phyloP scores from a whole-genome alignment of 495 filamentous ascomycete genomes.

The Daldinia bambusicola region DNA sequence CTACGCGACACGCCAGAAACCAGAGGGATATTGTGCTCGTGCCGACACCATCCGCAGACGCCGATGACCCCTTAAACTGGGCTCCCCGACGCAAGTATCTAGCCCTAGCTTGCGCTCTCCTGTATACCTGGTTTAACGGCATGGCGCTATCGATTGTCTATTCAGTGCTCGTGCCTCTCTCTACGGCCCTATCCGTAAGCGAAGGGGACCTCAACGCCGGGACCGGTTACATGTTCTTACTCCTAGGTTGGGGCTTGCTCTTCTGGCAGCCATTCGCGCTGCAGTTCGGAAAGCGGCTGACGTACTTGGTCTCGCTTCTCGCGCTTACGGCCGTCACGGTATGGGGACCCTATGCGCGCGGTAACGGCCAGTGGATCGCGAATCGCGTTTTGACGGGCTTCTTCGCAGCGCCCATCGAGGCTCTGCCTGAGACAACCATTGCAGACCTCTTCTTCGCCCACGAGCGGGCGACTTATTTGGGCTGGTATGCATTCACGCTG shows the following conservation, averaged over 20 bases:
- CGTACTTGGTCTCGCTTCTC: slow-evolving; percentile 68
- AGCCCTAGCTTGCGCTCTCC: slow-evolving; percentile 58
- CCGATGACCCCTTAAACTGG: slow-evolving; percentile 73
- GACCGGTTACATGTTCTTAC: slow-evolving; percentile 71
- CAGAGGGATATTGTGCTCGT: slow-evolving; percentile 67
- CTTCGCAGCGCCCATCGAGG: slow-evolving; percentile 73
- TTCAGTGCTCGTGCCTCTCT: slow-evolving; percentile 68
- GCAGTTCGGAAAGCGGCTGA: slow-evolving; percentile 73
- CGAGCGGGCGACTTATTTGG: slow-evolving; percentile 72
- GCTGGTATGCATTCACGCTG: slow-evolving; percentile 70
- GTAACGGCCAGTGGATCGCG: slow-evolving; percentile 72
- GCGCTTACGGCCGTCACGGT: slow-evolving; percentile 57
- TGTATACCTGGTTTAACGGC: slow-evolving; percentile 70
- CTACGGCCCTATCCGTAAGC: slow-evolving; percentile 64
- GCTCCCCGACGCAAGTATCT: slow-evolving; percentile 64
- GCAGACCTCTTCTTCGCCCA: slow-evolving; percentile 76
- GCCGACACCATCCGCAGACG: slow-evolving; percentile 66
- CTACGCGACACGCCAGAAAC: slow-evolving; percentile 55
- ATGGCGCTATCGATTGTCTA: slow-evolving; percentile 70
- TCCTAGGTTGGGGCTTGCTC: slow-evolving; percentile 71
- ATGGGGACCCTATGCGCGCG: slow-evolving; percentile 60
- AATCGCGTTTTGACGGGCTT: slow-evolving; percentile 70
- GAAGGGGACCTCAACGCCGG: slow-evolving; percentile 60
- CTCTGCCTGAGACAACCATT: slow-evolving; percentile 68
- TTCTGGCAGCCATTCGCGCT: slow-evolving; percentile 77